phyloP scores from a whole-genome alignment of 2,329 filamentous ascomycete species.

The Capronia americana region DNA sequence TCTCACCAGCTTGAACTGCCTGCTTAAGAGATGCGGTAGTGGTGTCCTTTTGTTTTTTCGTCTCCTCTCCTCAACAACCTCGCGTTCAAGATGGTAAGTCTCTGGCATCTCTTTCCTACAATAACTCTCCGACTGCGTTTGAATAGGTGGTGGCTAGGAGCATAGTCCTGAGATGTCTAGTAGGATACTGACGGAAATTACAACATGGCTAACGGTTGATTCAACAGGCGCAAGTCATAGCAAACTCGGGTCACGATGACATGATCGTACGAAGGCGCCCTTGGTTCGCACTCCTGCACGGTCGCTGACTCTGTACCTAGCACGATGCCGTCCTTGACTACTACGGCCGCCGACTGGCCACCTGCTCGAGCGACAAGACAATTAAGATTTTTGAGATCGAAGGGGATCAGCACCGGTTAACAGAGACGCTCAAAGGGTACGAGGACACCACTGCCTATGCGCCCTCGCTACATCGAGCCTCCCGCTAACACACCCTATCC shows the following conservation, averaged over 20 bases:
- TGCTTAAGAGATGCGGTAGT: conserved; percentile 27
- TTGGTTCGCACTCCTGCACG: not conserved
- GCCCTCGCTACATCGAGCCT: not conserved
- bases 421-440: conserved; percentile 94
- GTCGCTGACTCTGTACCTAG: conserved; percentile 52
- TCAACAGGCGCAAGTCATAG: conserved; percentile 74
- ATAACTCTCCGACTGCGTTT: not conserved
- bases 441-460: conserved; percentile 1
- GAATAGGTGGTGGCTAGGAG: not conserved
- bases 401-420: conserved; percentile 84
- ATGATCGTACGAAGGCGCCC: conserved; percentile 85
- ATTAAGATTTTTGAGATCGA: conserved; percentile 99
- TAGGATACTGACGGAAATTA: not conserved
- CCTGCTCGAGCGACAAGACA: conserved; percentile 96
- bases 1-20: not conserved
- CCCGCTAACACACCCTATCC: conserved; percentile 23
- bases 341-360: conserved; percentile 94
- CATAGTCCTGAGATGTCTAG: not conserved
- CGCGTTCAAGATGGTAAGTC: conserved; percentile 26
- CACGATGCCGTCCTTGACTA: conserved; percentile 99
- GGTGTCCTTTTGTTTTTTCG: not conserved
- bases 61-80: not conserved
- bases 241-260: conserved; percentile 91
- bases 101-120: not conserved
- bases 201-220: not conserved